phyloP scores from a whole-genome alignment of 1,284 basidiomycete species.

The Athelia psychrophila region DNA sequence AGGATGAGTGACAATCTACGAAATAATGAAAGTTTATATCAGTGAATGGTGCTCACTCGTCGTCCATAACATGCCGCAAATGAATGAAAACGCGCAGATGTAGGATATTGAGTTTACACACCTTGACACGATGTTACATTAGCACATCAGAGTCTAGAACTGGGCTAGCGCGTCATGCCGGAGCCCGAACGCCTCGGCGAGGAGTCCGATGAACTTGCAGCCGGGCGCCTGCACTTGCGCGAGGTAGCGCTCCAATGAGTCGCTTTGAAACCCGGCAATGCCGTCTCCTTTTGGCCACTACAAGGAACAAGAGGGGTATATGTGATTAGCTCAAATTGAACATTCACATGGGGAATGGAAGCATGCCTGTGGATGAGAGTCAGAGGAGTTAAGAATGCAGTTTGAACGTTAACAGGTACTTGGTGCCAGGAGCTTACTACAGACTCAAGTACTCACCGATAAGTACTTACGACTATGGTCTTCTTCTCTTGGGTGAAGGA shows the following conservation, averaged over 20 bases:
- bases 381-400: no score
- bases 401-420: constrained; percentile 1
- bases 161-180: constrained; percentile 46
- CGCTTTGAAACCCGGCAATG: constrained; percentile 51
- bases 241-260: constrained; percentile 51
- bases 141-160: constrained; percentile 51
- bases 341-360: no score
- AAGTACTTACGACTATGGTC: constrained; percentile 61
- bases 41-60: no score
- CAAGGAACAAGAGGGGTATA: no score
- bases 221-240: constrained; percentile 50
- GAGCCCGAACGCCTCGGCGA: constrained; percentile 61
- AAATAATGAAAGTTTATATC: not conserved
- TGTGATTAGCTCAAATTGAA: no score
- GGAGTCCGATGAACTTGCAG: constrained; percentile 50
- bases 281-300: no score
- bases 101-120: not conserved
- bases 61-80: not conserved
- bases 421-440: constrained; percentile 6
- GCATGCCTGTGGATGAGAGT: no score
- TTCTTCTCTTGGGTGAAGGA: constrained; percentile 45
- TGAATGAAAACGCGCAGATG: not conserved
- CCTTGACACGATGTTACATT: constrained; percentile 64
- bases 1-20: constrained; percentile 61
- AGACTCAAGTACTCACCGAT: constrained; percentile 57